Conservation (phyloP, 2,329 filamentous ascomycete genomes). For the Talaromyces sp. region DNA sequence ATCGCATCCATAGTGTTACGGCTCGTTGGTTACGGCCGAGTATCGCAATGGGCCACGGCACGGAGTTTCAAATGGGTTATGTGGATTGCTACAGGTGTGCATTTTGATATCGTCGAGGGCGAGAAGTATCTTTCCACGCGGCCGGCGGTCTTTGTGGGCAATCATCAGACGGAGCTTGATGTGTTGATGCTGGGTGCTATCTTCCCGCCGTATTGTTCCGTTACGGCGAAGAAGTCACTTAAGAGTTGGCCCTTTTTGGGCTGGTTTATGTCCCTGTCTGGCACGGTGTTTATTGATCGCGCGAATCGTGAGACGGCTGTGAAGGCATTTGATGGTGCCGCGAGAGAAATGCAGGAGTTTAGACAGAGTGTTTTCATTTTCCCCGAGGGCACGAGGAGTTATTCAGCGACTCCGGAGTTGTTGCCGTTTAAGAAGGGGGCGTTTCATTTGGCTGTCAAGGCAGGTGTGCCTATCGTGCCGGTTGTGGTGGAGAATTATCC, state of each 20-base stretch:
- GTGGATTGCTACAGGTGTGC: conserved; percentile 69
- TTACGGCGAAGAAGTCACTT: conserved; percentile 86
- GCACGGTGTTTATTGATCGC: conserved; percentile 93
- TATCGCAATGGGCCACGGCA: conserved; percentile 80
- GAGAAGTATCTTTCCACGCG: conserved; percentile 62
- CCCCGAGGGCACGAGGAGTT: conserved; percentile 84
- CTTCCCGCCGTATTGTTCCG: conserved; percentile 86
- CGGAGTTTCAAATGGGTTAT: conserved; percentile 78
- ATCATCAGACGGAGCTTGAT: conserved; percentile 96
- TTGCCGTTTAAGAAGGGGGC: conserved; percentile 99
- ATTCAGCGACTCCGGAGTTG: conserved; percentile 73
- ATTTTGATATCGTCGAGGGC: conserved; percentile 69
- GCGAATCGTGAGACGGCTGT: conserved; percentile 77
- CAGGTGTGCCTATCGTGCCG: conserved; percentile 87
- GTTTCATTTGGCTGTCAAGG: conserved; percentile 92
- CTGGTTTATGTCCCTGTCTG: conserved; percentile 88
- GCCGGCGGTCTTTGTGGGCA: conserved; percentile 86
- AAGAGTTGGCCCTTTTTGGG: conserved; percentile 79
- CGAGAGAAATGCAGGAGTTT: conserved; percentile 69
- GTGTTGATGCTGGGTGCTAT: conserved; percentile 84
- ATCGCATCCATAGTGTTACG: conserved; percentile 69
- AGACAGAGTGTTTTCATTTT: conserved; percentile 59
- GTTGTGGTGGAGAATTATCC: conserved; percentile 78
- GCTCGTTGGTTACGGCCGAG: conserved; percentile 65
- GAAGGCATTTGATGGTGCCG: conserved; percentile 79